Evolutionary conservation across 2,329 filamentous ascomycete species (phyloP).

Genomic region (Dothideomycetidae sp.): DNA sequence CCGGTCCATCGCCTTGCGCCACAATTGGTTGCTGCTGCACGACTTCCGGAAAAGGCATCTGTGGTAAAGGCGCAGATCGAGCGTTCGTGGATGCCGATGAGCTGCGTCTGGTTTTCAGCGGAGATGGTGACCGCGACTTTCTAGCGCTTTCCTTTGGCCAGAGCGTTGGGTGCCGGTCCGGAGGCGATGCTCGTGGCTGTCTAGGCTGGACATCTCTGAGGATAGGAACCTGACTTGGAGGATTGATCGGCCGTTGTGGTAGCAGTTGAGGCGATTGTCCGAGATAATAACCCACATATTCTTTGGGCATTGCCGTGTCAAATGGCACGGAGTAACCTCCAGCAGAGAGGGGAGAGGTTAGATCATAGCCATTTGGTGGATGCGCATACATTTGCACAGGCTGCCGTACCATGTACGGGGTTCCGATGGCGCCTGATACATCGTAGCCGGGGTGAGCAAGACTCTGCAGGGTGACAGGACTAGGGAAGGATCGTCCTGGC

Average conservation of each 20-base stretch:
- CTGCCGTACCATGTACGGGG: conserved; percentile 20
- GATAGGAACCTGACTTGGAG: conserved; percentile 19
- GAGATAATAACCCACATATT: conserved; percentile 37
- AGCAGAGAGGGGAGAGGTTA: conserved; percentile 6
- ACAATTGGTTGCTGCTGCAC: conserved; percentile 2
- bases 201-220: conserved; percentile 26
- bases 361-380: conserved; percentile 11
- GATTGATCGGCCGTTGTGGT: conserved; percentile 18
- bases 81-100: conserved; percentile 22
- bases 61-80: conserved; percentile 14
- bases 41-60: conserved; percentile 7
- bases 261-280: conserved; percentile 29
- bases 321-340: conserved; percentile 9
- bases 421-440: conserved; percentile 20
- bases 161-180: conserved; percentile 26
- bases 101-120: conserved; percentile 29
- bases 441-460: conserved; percentile 28
- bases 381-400: conserved; percentile 17
- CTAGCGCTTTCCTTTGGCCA: conserved; percentile 21
- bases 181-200: conserved; percentile 28
- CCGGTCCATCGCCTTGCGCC: conserved; percentile 19
- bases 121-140: conserved; percentile 33
- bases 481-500: conserved; percentile 30
- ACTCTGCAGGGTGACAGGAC: conserved; percentile 25
- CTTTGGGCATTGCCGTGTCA: conserved; percentile 30